These are phyloP conservation scores for Silene latifolia DNA, from an alignment of 148 eudicot species.

Conservation along the genomic window DNA sequence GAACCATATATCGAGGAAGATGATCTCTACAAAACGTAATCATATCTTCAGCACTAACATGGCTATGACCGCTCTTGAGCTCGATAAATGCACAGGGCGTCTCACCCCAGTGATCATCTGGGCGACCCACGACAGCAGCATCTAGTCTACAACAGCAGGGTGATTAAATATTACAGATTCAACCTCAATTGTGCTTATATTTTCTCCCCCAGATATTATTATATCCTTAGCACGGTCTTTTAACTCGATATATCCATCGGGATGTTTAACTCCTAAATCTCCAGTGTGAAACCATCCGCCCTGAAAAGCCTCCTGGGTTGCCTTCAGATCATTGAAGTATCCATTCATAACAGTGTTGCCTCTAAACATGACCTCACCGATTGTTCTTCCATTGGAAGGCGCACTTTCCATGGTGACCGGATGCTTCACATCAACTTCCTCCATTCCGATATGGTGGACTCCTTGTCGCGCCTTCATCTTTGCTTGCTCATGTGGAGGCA, in stretches of 20 bases:
- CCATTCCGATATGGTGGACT: conserved; percentile 45
- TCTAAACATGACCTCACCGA: conserved; percentile 75
- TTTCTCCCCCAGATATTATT: conserved; percentile 73
- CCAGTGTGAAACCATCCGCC: conserved; percentile 72
- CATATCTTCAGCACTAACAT: conserved; percentile 35
- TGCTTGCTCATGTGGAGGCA: conserved; percentile 36
- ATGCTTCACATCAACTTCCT: conserved; percentile 55
- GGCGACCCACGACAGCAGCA: conserved; percentile 69
- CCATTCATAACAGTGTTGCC: conserved; percentile 79
- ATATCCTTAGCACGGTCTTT: conserved; percentile 69
- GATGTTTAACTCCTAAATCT: conserved; percentile 58
- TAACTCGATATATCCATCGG: conserved; percentile 58
- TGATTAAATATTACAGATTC: conserved; percentile 58
- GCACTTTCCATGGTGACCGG: conserved; percentile 50
- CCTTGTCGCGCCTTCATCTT: conserved; percentile 67
- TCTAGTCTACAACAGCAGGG: conserved; percentile 54
- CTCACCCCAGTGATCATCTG: conserved; percentile 73
- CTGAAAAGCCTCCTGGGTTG: conserved; percentile 54
- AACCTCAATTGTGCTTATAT: conserved; percentile 68
- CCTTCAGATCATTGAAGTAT: conserved; percentile 43
- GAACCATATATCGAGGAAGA: conserved; percentile 66
- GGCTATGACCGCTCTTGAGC: conserved; percentile 41
- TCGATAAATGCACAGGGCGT: conserved; percentile 70
- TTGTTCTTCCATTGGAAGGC: conserved; percentile 54
- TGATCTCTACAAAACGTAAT: conserved; percentile 49